Evolutionary conservation across 768 basidiomycete species (phyloP).

Genomic region (Kwoniella botswanensis): DNA sequence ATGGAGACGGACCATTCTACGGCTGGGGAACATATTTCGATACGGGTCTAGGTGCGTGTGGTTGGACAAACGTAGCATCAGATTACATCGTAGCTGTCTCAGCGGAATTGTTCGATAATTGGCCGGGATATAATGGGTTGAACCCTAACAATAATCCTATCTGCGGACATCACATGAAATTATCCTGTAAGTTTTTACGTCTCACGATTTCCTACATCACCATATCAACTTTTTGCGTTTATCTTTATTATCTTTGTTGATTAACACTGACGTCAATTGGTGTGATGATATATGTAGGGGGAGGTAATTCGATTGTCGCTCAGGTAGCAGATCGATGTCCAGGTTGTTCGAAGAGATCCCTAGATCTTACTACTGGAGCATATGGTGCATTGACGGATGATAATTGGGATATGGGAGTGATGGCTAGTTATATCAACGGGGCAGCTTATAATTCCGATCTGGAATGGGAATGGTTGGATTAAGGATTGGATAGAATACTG

Average conservation of each 20-base stretch:
- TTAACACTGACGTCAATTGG: too few relatives aligned
- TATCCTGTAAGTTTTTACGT: slow-evolving; percentile 37
- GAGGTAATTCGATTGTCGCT: slow-evolving; percentile 36
- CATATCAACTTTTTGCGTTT: too few relatives aligned
- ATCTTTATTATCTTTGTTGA: too few relatives aligned
- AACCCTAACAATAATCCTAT: slow-evolving; percentile 53
- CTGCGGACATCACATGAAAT: slow-evolving; percentile 42
- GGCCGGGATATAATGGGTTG: slow-evolving; percentile 45
- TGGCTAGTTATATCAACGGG: slow-evolving; percentile 27
- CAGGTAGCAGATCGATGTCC: slow-evolving; percentile 48
- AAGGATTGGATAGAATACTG: too few relatives aligned
- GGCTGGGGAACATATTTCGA: slow-evolving; percentile 53
- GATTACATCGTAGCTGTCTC: slow-evolving; percentile 47
- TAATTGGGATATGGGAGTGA: slow-evolving; percentile 26
- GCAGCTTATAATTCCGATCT: slow-evolving; percentile 21
- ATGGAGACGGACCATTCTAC: slow-evolving; percentile 48
- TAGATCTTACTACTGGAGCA: slow-evolving; percentile 46
- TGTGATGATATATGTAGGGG: slow-evolving; percentile 21
- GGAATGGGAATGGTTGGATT: slow-evolving; percentile 28
- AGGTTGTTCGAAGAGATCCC: slow-evolving; percentile 44
- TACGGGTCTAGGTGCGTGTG: slow-evolving; percentile 43
- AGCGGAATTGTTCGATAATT: slow-evolving; percentile 42
- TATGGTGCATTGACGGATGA: slow-evolving; percentile 32
- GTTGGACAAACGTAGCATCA: slow-evolving; percentile 32
- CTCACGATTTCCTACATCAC: too few relatives aligned